These are phyloP conservation scores for Cyberlindnera sargentensis DNA, from an alignment of 805 yeast species.

Conservation along the genomic window DNA sequence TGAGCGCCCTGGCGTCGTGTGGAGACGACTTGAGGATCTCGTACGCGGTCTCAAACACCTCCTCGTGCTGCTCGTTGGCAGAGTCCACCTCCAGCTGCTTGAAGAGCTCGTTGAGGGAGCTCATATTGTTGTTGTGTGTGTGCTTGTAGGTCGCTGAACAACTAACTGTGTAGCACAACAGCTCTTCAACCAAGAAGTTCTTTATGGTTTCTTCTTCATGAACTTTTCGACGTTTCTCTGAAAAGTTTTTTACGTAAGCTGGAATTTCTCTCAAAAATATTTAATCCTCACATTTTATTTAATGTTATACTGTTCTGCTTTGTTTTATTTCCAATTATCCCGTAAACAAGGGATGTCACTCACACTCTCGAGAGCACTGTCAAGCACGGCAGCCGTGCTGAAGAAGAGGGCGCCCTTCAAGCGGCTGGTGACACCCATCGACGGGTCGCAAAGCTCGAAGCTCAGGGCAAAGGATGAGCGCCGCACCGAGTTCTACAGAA, in stretches of 20 bases:
- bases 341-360: too few species aligned
- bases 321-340: too few species aligned
- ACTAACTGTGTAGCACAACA: too few species aligned
- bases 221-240: too few species aligned
- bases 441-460: conserved; percentile 4
- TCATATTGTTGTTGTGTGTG: conserved; percentile 8
- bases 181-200: too few species aligned
- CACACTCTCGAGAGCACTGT: background rate
- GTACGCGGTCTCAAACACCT: conserved; percentile 20
- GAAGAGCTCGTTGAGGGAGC: conserved; percentile 20
- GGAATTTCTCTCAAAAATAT: too few species aligned
- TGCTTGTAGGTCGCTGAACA: too few species aligned
- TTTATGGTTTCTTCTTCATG: too few species aligned
- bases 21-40: conserved; percentile 23
- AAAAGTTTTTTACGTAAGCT: too few species aligned
- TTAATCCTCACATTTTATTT: too few species aligned
- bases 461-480: conserved; percentile 4
- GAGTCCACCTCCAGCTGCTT: conserved; percentile 21
- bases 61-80: conserved; percentile 15
- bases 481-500: background rate
- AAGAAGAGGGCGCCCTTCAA: conserved; percentile 13
- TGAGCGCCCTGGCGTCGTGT: conserved; percentile 28
- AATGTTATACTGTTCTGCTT: too few species aligned
- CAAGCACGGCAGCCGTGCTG: background rate
- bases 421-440: conserved; percentile 13